Base-by-base conservation (phyloP, 306 rosid genomes). In the Psophocarpus tetragonolobus region DNA sequence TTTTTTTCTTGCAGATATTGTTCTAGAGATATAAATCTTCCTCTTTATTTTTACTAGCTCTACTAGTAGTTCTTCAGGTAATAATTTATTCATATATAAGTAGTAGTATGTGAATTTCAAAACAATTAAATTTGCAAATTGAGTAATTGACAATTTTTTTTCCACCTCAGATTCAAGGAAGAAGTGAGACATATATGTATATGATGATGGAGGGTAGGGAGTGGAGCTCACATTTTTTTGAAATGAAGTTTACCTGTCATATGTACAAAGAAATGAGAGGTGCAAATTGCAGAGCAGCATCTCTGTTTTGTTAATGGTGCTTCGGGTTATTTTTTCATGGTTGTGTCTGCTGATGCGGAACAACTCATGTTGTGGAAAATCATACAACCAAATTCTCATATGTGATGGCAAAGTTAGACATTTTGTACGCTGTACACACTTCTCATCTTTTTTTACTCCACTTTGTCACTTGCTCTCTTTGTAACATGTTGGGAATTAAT, bases 1-100 rank as follows among this genome's bases (percentile, higher is more conserved):
- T 81, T 58, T 75, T 18, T 20, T 64, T 21, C 38, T 81, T 86
- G 87, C 97, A 95, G 98, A 91, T 86, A 95, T 95, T 84, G 98
- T 95, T 65, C 95, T 95, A 32, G 98, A 95, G 90, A 95, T 95
- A 75, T 95, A 85, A 87, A 72, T 68, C 50, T 44, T 44, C 15
- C 81, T 35, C 65, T 33, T 12, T 10, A 63, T 20, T 74, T 68
- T 57, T 67, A 57, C 54, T 13, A 24, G 74, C 82, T 50, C 57
- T 75, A 27, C 82, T 21, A 69, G 78, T 41, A 56, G 76, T 61
- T 68, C 80, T 82, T 88, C 77, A 79, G 83, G 86, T 80, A 78
- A 64, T 36, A 6, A 64, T 32, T 10, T 84, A 44, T 67, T 57
- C 23, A 29, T 14, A 15, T 30, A 8, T 5, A 9, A 50, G 23